Conservation (phyloP, 75 land plant genomes). For the Pinus tabuliformis region DNA sequence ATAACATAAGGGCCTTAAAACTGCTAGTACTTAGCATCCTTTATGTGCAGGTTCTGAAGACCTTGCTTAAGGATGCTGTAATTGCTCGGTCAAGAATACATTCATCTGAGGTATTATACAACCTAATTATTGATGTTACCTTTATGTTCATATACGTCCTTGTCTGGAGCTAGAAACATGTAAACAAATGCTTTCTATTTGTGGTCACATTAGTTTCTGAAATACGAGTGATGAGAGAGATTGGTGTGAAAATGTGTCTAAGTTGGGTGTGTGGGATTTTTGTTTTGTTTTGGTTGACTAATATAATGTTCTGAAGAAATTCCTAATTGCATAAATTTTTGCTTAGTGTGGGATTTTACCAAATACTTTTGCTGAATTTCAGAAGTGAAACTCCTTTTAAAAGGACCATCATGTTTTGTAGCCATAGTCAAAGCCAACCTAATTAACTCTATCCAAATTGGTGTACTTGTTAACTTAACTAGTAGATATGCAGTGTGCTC, state of each 20-base stretch:
- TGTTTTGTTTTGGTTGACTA: background rate
- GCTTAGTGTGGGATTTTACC: too few relatives aligned
- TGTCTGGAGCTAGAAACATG: background rate
- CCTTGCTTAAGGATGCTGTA: slow-evolving; percentile 65
- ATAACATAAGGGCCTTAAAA: background rate
- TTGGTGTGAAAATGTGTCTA: background rate
- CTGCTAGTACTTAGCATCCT: background rate
- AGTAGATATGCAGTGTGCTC: too few relatives aligned
- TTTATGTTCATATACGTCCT: background rate
- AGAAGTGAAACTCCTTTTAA: too few relatives aligned
- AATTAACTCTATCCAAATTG: too few relatives aligned
- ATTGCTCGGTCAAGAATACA: slow-evolving; percentile 63
- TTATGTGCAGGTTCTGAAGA: slow-evolving; percentile 66
- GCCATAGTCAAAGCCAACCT: too few relatives aligned
- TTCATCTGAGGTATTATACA: slow-evolving; percentile 43
- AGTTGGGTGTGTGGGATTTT: background rate
- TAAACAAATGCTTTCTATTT: background rate
- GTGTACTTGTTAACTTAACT: too few relatives aligned
- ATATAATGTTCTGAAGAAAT: too few relatives aligned
- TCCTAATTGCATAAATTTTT: too few relatives aligned
- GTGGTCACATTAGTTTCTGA: background rate
- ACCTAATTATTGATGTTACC: background rate
- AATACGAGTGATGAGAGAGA: background rate
- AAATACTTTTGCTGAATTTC: too few relatives aligned
- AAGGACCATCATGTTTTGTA: too few relatives aligned